Conservation (phyloP, 169 alveolate species). For the Plasmodium gonderi region DNA sequence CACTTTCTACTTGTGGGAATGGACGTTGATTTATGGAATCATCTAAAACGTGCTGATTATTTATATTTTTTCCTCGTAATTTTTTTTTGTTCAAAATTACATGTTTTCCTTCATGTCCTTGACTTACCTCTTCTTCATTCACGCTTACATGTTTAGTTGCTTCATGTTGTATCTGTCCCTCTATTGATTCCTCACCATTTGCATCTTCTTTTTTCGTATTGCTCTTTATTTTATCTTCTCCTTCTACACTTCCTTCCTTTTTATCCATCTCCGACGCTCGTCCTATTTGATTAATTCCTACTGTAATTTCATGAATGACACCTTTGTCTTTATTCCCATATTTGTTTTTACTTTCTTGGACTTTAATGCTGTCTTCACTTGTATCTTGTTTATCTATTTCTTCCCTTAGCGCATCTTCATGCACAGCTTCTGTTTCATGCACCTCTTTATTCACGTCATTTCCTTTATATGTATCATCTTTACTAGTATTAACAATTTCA, state of each 20-base stretch:
- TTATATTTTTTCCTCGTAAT: not conserved
- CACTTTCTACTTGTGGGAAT: not conserved
- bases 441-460: not conserved
- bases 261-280: not conserved
- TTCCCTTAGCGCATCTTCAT: not conserved
- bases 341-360: not conserved
- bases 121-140: not conserved
- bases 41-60: not conserved
- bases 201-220: not conserved
- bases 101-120: not conserved
- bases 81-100: not conserved
- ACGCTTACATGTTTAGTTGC: not conserved
- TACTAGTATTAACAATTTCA: not conserved
- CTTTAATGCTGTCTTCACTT: not conserved
- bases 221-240: not conserved
- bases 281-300: not conserved
- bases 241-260: not conserved
- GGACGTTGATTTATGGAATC: not conserved
- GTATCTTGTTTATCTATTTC: not conserved
- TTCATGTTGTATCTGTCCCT: not conserved
- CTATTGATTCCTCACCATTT: constrained; percentile 1
- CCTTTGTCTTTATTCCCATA: not conserved
- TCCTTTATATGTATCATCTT: not conserved
- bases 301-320: not conserved
- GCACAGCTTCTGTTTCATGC: not conserved